These are phyloP conservation scores for Tilletia horrida DNA, from an alignment of 1,284 basidiomycete genomes.

Conservation along the genomic window DNA sequence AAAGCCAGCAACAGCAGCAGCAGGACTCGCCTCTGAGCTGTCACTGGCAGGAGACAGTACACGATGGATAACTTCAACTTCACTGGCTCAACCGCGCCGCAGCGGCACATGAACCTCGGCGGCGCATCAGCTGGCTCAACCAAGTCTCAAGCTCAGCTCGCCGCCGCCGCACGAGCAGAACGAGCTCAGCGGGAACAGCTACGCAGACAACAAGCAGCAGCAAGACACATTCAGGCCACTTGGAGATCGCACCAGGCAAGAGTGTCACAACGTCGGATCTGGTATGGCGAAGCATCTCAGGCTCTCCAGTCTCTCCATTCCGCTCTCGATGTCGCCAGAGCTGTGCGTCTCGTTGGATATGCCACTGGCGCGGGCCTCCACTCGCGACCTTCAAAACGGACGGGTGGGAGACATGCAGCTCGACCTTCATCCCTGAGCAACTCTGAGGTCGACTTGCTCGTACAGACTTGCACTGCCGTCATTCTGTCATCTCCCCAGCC, in stretches of 20 bases:
- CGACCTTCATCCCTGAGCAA: too few relatives aligned
- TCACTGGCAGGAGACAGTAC: too few relatives aligned
- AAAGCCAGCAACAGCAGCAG: not conserved
- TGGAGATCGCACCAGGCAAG: not conserved
- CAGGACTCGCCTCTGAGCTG: not conserved
- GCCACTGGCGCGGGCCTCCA: slow-evolving; percentile 5
- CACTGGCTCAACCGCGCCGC: slow-evolving; percentile 31
- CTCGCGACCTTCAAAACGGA: not conserved
- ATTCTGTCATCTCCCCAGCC: not conserved
- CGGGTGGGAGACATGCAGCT: too few relatives aligned
- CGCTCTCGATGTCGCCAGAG: not conserved
- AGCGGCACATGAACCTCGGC: slow-evolving; percentile 31
- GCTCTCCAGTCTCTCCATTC: not conserved
- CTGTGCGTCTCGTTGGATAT: not conserved
- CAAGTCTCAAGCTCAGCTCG: slow-evolving; percentile 2
- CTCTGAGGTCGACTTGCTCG: not conserved
- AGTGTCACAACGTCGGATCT: not conserved
- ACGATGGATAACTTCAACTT: slow-evolving; percentile 31
- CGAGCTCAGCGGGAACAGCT: slow-evolving; percentile 16
- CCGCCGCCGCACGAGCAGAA: slow-evolving; percentile 16
- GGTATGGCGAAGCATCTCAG: not conserved
- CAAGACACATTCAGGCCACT: slow-evolving; percentile 5
- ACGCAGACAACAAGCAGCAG: slow-evolving; percentile 10
- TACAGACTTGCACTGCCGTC: not conserved
- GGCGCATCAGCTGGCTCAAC: slow-evolving; percentile 24